Evolutionary conservation across 140 eudicot genomes (phyloP), one percentile per base, ranked within the genome.

Genomic region (Erigeron philadelphicus): DNA sequence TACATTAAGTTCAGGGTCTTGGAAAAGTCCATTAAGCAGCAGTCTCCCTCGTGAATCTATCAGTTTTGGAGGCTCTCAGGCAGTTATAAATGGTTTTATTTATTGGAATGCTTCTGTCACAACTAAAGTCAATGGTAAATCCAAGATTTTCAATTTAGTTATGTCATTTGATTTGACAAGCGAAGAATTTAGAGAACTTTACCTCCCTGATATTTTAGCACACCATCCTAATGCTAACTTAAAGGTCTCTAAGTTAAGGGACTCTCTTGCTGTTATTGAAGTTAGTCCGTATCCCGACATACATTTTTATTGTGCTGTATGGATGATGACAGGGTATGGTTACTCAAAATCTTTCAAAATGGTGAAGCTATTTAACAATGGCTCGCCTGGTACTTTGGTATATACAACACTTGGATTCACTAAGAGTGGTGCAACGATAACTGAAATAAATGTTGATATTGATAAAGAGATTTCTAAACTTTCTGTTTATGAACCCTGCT

Each of bases 301-400:
- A 1, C 11, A 9, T 0, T 18, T n/a, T n/a, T n/a, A 0, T 44
- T 21, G 16, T 11, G 10, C 0, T 64, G 54, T 75, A 18, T 57
- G 74, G 74, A 18, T 46, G 60, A 75, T 46, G 79, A 48, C 1
- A 6, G 60, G 11, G 16, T 12, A 57, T 66, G 73, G 72, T 65
- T 17, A 15, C 65, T 2, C 12, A 12, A 54, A 41, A 54, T 23
- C 17, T n/a, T 74, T 74, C 46, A 46, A 7, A 21, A 66, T n/a
- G n/a, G n/a, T n/a, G n/a, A n/a, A 66, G 65, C 15, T 15, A 10
- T 74, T n/a, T 21, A 55, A 19, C 7, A 1, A 64, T 64, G 2
- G 7, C 8, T 5, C 12, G 25, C 40, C 41, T 0, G 0, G n/a
- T 62, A 31, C 11, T 11, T 8, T 8, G 11, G 9, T 6, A 54